phyloP scores from a whole-genome alignment of 2,329 filamentous ascomycete species.

The Ciborinia camelliae region DNA sequence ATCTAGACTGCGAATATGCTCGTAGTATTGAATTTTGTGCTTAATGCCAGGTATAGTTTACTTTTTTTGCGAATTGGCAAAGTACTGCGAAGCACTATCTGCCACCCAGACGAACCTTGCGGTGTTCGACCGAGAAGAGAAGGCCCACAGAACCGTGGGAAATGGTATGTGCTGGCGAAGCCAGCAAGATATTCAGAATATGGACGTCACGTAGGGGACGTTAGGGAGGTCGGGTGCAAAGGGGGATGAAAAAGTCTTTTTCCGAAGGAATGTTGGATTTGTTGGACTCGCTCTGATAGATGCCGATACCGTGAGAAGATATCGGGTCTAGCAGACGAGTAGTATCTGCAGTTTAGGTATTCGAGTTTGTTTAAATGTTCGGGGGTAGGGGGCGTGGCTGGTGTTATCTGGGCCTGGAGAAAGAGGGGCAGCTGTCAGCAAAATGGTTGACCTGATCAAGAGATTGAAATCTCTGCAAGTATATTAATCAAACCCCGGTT shows the following conservation, averaged over 20 bases:
- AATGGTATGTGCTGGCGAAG: constrained; percentile 65
- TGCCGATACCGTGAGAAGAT: constrained; percentile 80
- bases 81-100: constrained; percentile 91
- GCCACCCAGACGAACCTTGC: constrained; percentile 95
- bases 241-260: constrained; percentile 77
- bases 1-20: constrained; percentile 28
- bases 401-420: constrained; percentile 59
- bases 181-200: constrained; percentile 58
- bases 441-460: not conserved
- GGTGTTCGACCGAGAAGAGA: constrained; percentile 92
- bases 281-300: constrained; percentile 62
- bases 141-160: constrained; percentile 79
- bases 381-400: constrained; percentile 43
- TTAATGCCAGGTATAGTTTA: not conserved
- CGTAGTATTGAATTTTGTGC: constrained; percentile 6
- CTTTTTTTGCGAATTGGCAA: constrained; percentile 24
- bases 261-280: constrained; percentile 83
- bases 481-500: not conserved
- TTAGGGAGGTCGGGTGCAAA: constrained; percentile 90
- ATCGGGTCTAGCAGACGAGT: constrained; percentile 82
- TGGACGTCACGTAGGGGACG: constrained; percentile 67
- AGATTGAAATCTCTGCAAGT: constrained; percentile 13
- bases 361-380: constrained; percentile 8
- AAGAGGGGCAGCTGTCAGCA: constrained; percentile 21
- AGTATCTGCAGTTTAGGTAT: constrained; percentile 49